phyloP scores from a whole-genome alignment of 495 filamentous ascomycete species.

The Neurospora sp. region DNA sequence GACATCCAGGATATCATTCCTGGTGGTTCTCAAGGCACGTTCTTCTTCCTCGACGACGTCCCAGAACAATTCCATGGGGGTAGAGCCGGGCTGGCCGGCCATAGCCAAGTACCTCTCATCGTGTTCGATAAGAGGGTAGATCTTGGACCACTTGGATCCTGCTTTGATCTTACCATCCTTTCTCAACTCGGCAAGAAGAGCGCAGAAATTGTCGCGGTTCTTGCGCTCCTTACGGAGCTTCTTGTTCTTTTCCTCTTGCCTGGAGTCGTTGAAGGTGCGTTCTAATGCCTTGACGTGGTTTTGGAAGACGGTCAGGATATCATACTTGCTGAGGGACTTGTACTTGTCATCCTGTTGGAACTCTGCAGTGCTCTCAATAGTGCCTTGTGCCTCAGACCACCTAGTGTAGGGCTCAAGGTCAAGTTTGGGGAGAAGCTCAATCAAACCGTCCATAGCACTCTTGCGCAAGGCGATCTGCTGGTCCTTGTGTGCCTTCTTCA shows the following conservation, averaged over 20 bases:
- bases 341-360: slow-evolving; percentile 86
- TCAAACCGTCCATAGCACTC: slow-evolving; percentile 77
- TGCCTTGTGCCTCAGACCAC: slow-evolving; percentile 82
- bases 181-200: slow-evolving; percentile 63
- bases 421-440: slow-evolving; percentile 69
- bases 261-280: slow-evolving; percentile 76
- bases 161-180: slow-evolving; percentile 78
- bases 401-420: slow-evolving; percentile 88
- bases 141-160: slow-evolving; percentile 78
- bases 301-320: slow-evolving; percentile 88
- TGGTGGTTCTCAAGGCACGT: slow-evolving; percentile 61
- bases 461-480: slow-evolving; percentile 61
- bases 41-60: slow-evolving; percentile 94
- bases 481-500: slow-evolving; percentile 69
- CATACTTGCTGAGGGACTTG: slow-evolving; percentile 73
- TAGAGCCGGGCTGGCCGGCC: slow-evolving; percentile 79
- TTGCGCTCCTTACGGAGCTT: slow-evolving; percentile 75
- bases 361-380: slow-evolving; percentile 66
- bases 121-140: slow-evolving; percentile 65
- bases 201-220: slow-evolving; percentile 68
- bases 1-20: slow-evolving; percentile 82
- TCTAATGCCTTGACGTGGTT: slow-evolving; percentile 89
- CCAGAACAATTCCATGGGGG: slow-evolving; percentile 93
- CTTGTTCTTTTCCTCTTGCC: slow-evolving; percentile 73
- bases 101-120: slow-evolving; percentile 79